Percentiles rank a stretch among this genome's conserved stretches.
Conservation (phyloP, 208 protist genomes). For the Leishmania gerbilli region DNA sequence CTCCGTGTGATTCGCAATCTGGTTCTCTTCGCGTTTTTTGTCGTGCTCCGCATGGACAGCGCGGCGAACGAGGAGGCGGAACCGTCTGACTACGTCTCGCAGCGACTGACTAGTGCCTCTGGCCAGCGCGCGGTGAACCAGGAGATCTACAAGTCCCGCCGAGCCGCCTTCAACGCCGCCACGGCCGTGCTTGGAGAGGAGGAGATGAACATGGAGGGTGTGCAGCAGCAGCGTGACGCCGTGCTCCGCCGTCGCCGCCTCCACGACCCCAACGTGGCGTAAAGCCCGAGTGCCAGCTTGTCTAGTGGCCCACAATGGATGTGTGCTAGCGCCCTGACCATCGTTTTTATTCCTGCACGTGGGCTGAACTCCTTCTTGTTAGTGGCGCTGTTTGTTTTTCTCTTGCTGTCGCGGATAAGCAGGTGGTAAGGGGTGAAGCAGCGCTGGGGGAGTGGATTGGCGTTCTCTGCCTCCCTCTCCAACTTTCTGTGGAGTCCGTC, state of each 20-base stretch:
- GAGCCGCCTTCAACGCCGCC: conserved; percentile 60
- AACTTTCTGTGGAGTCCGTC: neutral
- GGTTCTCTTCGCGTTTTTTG: conserved; percentile 68
- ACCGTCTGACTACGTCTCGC: conserved; percentile 75
- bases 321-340: neutral
- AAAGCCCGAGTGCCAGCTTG: neutral
- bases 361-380: neutral
- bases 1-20: conserved; percentile 63
- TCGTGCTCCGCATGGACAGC: conserved; percentile 58
- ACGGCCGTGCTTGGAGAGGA: conserved; percentile 71
- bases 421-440: neutral
- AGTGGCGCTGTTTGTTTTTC: neutral
- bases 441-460: neutral
- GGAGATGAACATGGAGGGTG: conserved; percentile 72
- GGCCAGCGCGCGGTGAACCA: conserved; percentile 55
- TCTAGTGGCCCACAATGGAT: neutral
- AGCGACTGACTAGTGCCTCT: conserved; percentile 55
- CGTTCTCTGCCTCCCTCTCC: neutral
- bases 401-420: neutral
- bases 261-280: conserved; percentile 60
- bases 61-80: conserved; percentile 39
- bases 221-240: conserved; percentile 82
- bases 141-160: conserved; percentile 68
- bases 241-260: conserved; percentile 81
- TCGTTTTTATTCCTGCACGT: neutral